These are phyloP conservation scores for Annulohypoxylon maeteangense DNA, from an alignment of 495 filamentous ascomycete species.

Conservation along the genomic window DNA sequence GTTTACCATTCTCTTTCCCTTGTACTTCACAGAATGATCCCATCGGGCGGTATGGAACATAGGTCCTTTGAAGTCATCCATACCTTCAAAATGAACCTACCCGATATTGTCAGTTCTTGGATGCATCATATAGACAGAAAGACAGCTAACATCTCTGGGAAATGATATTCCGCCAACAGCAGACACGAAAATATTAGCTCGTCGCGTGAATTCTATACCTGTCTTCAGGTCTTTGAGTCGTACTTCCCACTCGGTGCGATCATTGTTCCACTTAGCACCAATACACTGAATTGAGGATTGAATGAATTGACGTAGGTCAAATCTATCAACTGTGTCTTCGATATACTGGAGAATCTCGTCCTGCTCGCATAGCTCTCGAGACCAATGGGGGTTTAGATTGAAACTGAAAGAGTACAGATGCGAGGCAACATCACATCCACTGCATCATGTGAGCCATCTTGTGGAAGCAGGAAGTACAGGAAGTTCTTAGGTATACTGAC, in stretches of 20 bases:
- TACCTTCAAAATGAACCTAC: not conserved
- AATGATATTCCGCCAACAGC: not conserved
- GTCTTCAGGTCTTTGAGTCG: not conserved
- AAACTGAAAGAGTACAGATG: not conserved
- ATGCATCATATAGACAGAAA: not conserved
- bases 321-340: not conserved
- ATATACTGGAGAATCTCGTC: not conserved
- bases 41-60: conserved; percentile 1
- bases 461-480: not conserved
- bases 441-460: not conserved
- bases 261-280: not conserved
- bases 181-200: not conserved
- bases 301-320: not conserved
- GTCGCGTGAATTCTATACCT: not conserved
- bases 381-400: not conserved
- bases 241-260: not conserved
- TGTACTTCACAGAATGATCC: not conserved
- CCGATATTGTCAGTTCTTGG: not conserved
- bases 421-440: not conserved
- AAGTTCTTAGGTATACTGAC: not conserved
- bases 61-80: not conserved
- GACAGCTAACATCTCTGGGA: not conserved
- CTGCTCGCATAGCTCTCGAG: not conserved
- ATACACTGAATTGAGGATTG: not conserved
- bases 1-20: not conserved